Percentiles rank a stretch among this genome's conserved stretches.
Conservation (phyloP, 495 filamentous ascomycete genomes). For the Penicillium macrosclerotiorum region DNA sequence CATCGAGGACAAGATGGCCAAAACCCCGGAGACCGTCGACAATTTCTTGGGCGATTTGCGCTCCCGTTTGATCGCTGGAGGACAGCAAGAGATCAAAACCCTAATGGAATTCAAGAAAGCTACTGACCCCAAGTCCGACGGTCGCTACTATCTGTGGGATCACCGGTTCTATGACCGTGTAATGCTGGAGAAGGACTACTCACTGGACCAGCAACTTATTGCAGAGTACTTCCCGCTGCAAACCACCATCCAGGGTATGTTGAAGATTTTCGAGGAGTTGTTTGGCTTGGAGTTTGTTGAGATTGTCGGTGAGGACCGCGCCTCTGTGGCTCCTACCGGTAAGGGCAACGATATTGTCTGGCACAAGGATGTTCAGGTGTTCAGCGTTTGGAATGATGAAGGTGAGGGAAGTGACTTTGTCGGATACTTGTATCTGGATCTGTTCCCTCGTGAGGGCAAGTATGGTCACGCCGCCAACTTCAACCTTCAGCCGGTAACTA, state of each 20-base stretch:
- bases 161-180: constrained; percentile 81
- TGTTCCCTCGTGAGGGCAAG: constrained; percentile 66
- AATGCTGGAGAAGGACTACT: constrained; percentile 89
- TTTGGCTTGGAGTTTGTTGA: constrained; percentile 92
- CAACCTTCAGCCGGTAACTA: constrained; percentile 61
- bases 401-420: constrained; percentile 64
- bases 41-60: constrained; percentile 82
- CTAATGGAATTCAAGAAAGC: constrained; percentile 75
- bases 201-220: constrained; percentile 83
- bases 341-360: constrained; percentile 66
- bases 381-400: constrained; percentile 70
- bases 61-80: constrained; percentile 69
- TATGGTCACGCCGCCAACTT: constrained; percentile 77
- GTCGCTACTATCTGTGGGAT: constrained; percentile 91
- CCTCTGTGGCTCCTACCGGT: constrained; percentile 52
- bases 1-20: constrained; percentile 98
- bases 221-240: constrained; percentile 92
- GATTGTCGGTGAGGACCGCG: constrained; percentile 60
- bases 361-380: constrained; percentile 68
- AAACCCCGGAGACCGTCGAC: constrained; percentile 81
- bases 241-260: constrained; percentile 83
- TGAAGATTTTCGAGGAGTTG: constrained; percentile 88
- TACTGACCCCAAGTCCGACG: constrained; percentile 65
- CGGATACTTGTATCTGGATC: constrained; percentile 69
- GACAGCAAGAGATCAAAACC: constrained; percentile 69